These are phyloP conservation scores for Sophora flavescens DNA, from an alignment of 306 rosid species.

Conservation along the genomic window DNA sequence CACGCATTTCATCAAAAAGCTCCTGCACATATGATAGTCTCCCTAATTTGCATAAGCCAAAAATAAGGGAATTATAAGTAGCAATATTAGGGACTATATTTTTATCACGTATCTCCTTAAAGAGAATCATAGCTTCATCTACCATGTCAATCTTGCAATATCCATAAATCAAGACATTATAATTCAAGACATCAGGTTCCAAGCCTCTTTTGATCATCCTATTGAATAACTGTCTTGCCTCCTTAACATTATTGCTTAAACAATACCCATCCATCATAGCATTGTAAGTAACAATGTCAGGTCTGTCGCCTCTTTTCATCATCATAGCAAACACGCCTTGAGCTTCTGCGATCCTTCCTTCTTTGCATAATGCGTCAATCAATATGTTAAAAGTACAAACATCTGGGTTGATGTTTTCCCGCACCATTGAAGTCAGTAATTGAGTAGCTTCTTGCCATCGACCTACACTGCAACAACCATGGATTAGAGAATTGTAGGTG, in stretches of 20 bases:
- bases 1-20: conserved; percentile 48
- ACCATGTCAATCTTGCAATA: conserved; percentile 52
- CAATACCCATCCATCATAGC: conserved; percentile 52
- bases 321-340: conserved; percentile 45
- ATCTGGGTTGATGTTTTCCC: conserved; percentile 33
- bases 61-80: conserved; percentile 50
- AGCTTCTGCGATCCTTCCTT: conserved; percentile 45
- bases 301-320: conserved; percentile 46
- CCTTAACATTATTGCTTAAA: conserved; percentile 33
- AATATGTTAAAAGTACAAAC: conserved; percentile 50
- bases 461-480: conserved; percentile 48
- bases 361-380: conserved; percentile 47
- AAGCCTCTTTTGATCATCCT: conserved; percentile 47
- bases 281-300: conserved; percentile 47
- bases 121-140: conserved; percentile 52
- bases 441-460: conserved; percentile 44
- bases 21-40: conserved; percentile 43
- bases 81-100: conserved; percentile 47
- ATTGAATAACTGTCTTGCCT: conserved; percentile 46
- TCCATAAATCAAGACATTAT: conserved; percentile 54
- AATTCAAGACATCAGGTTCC: conserved; percentile 45
- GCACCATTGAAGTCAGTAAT: conserved; percentile 50
- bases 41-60: conserved; percentile 48
- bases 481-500: conserved; percentile 52
- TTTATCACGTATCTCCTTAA: conserved; percentile 39